phyloP scores from a whole-genome alignment of 2,329 filamentous ascomycete species.

The Proliferodiscus dingleyae region DNA sequence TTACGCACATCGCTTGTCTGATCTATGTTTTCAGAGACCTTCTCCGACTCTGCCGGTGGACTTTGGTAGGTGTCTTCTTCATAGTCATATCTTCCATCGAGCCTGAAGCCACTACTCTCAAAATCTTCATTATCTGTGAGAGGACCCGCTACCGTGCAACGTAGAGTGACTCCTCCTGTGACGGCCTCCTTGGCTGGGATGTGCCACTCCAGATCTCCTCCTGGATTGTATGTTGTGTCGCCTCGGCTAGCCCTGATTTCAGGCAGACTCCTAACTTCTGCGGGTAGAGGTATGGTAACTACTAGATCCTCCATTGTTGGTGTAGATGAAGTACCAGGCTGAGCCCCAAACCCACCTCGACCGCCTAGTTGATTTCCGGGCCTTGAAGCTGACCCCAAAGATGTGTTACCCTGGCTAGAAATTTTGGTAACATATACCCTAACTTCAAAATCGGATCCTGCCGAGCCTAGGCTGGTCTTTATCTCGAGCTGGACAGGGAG shows the following conservation, averaged over 20 bases:
- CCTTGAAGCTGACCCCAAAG: constrained; percentile 35
- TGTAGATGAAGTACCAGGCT: constrained; percentile 38
- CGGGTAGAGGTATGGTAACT: constrained; percentile 74
- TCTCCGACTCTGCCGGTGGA: constrained; percentile 26
- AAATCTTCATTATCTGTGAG: constrained; percentile 46
- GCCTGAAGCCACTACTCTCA: constrained; percentile 30
- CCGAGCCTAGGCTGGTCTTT: constrained; percentile 69
- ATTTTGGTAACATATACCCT: constrained; percentile 66
- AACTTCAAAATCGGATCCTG: constrained; percentile 84
- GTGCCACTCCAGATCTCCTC: constrained; percentile 77
- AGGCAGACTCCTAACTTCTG: constrained; percentile 73
- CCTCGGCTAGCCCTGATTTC: constrained; percentile 78
- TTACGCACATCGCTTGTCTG: constrained; percentile 47
- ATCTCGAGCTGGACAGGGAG: constrained; percentile 80
- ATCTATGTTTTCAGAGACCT: constrained; percentile 33
- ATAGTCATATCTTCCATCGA: constrained; percentile 40
- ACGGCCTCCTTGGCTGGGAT: constrained; percentile 74
- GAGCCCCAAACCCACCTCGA: constrained; percentile 35
- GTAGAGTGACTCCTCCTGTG: constrained; percentile 64
- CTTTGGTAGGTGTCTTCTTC: constrained; percentile 53
- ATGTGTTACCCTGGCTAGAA: constrained; percentile 43
- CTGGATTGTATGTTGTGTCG: constrained; percentile 75
- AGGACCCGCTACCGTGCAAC: constrained; percentile 74
- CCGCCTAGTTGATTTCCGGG: constrained; percentile 36
- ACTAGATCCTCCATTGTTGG: constrained; percentile 69